Base-by-base conservation (phyloP, 1,284 basidiomycete genomes). In the Ganoderma leucocontextum region DNA sequence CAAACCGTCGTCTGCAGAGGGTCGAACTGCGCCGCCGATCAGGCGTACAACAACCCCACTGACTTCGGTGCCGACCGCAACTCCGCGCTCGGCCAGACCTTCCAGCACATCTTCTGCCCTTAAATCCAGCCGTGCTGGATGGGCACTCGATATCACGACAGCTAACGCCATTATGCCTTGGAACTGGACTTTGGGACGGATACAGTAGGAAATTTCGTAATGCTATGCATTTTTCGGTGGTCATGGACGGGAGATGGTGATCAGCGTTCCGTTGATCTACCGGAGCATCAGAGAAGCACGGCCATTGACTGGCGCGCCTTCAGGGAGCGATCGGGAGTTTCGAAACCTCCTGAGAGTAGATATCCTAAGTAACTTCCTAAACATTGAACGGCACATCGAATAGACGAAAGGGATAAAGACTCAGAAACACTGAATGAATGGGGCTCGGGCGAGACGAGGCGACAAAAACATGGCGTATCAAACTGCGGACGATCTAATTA, bases 21-120 rank as follows among this genome's bases (percentile, higher is more conserved):
- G 19, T 60, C 58, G 19, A 60, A 29, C 58, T 60, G 58, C 58
- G 19, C 58, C n/a, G 58, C 36, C 38, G 36, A 60, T 38, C 58
- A 60, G 58, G 58, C 58, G 22, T 60, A 39, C 58, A 22, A 36
- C n/a, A 41, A 39, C 58, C 58, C 58, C 13, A 60, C 58, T 22
- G 58, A 60, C 58, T 60, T 25, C 36, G 38, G 39, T 41, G 58
- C 58, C 6, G 58, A 60, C 22, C 58, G 36, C n/a, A 60, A 60
- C 58, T 60, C 58, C 22, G 38, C 58, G n/a, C 58, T 60, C 38
- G 58, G 58, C 58, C 36, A 39, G 58, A 60, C 58, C 36, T 60
- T 39, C 58, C 36, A 38, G 9, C 58, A 60, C 38, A 60, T 60
- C 38, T 60, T 60, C 58, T 60, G 58, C 38, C 58, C 58, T 12